Percentiles rank a stretch among this genome's conserved stretches.
These are phyloP conservation scores for Diaporthe sp. DNA, from an alignment of 2,329 filamentous ascomycete species.

Conservation along the genomic window DNA sequence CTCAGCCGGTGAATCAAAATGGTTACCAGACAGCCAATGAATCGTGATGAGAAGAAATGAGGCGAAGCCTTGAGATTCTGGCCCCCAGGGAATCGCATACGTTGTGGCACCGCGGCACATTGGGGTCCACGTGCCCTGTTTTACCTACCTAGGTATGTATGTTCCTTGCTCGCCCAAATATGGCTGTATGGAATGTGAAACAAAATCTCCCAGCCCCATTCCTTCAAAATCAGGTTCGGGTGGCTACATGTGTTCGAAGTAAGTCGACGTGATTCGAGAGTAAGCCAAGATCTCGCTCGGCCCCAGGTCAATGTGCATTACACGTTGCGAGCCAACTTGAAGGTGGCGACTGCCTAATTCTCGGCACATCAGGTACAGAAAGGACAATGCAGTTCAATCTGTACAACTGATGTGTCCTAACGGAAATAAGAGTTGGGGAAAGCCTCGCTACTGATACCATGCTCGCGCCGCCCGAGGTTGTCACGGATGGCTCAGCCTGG, in stretches of 20 bases:
- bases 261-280: no score
- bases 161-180: background rate
- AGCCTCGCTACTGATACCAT: background rate
- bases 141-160: background rate
- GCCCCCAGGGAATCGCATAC: no score
- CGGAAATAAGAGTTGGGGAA: background rate
- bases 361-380: background rate
- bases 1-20: background rate
- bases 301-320: background rate
- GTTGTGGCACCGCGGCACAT: background rate
- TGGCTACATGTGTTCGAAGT: no score
- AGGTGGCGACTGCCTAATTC: background rate
- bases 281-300: no score
- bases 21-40: background rate
- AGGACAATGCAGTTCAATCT: background rate
- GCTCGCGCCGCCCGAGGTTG: background rate
- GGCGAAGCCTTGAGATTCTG: no score
- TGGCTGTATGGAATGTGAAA: background rate
- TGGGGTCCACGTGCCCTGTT: background rate
- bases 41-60: background rate
- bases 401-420: no score
- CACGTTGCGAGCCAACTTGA: background rate
- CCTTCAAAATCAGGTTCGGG: background rate
- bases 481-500: background rate
- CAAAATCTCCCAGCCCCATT: background rate